phyloP scores from a whole-genome alignment of 1,284 basidiomycete genomes.

The Stereum hirsutum region DNA sequence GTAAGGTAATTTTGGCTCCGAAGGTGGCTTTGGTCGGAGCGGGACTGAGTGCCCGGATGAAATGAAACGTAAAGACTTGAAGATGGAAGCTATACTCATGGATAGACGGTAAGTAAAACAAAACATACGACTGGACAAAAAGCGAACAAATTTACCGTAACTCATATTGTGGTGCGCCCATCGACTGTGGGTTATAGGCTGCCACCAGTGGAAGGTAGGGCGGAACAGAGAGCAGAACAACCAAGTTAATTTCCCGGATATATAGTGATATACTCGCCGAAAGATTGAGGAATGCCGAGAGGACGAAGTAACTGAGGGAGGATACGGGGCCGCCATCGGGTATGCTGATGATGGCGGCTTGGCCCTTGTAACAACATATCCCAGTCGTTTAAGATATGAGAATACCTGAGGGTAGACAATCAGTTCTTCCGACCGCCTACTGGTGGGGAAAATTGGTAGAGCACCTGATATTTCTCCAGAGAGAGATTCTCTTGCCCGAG shows the following conservation, averaged over 20 bases:
- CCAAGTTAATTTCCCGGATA: constrained; percentile 25
- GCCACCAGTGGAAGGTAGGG: constrained; percentile 49
- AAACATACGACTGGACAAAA: neutral
- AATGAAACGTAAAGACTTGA: constrained; percentile 67
- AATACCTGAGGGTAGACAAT: constrained; percentile 87
- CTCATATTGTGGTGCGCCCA: constrained; percentile 38
- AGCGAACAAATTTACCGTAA: constrained; percentile 29
- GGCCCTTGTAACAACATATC: constrained; percentile 80
- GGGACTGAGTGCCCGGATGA: constrained; percentile 49
- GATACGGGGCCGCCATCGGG: constrained; percentile 36
- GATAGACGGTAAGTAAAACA: neutral
- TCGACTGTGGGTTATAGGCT: constrained; percentile 33
- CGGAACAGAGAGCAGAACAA: constrained; percentile 20
- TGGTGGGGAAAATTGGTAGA: no score
- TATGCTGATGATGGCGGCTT: constrained; percentile 52
- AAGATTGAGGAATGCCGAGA: constrained; percentile 17
- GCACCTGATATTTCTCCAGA: constrained; percentile 81
- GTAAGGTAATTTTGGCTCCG: constrained; percentile 44
- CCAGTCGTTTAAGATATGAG: constrained; percentile 84
- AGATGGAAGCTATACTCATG: constrained; percentile 47
- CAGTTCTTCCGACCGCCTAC: no score
- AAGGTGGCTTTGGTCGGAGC: constrained; percentile 12
- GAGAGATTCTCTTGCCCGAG: constrained; percentile 73
- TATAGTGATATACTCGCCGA: constrained; percentile 21
- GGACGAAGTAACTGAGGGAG: neutral